A percentile compares a stretch with the other conserved stretches of the same genome.
Conservation (phyloP, 2,329 filamentous ascomycete species). For the Aspergillus hortae region DNA sequence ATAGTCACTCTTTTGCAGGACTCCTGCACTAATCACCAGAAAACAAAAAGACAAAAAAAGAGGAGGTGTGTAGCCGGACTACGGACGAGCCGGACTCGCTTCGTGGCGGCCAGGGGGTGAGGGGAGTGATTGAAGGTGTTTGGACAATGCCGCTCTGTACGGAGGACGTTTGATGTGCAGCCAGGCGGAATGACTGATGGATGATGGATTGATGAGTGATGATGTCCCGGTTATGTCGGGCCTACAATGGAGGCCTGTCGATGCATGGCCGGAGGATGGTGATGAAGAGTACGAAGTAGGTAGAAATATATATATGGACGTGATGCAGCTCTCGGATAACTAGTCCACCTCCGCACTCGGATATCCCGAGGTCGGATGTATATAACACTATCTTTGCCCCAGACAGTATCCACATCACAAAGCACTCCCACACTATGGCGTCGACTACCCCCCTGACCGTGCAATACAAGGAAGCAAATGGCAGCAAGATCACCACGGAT, state of each 20-base stretch:
- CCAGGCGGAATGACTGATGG: constrained; percentile 7
- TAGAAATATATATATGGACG: background rate
- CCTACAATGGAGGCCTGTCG: background rate
- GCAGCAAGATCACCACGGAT: constrained; percentile 23
- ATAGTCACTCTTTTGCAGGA: constrained; percentile 17
- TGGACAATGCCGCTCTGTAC: constrained; percentile 4
- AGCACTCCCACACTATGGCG: constrained; percentile 3
- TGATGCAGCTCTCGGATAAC: background rate
- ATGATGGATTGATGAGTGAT: constrained; percentile 2
- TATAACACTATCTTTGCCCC: too few relatives aligned
- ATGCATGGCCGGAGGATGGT: background rate
- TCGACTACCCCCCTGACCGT: constrained; percentile 14
- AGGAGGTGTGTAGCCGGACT: background rate
- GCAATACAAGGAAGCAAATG: constrained; percentile 20
- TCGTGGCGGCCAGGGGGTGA: constrained; percentile 3
- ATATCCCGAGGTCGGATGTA: constrained; percentile 1
- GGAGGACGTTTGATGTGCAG: background rate
- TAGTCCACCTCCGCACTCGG: background rate
- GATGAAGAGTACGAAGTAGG: background rate
- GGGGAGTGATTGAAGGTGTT: background rate
- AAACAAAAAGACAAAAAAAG: constrained; percentile 6
- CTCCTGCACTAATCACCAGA: constrained; percentile 1
- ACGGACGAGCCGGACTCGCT: constrained; percentile 16
- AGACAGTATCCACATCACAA: background rate
- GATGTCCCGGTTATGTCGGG: background rate